Conservation (phyloP, 768 basidiomycete genomes). For the Hygrophorus russula region DNA sequence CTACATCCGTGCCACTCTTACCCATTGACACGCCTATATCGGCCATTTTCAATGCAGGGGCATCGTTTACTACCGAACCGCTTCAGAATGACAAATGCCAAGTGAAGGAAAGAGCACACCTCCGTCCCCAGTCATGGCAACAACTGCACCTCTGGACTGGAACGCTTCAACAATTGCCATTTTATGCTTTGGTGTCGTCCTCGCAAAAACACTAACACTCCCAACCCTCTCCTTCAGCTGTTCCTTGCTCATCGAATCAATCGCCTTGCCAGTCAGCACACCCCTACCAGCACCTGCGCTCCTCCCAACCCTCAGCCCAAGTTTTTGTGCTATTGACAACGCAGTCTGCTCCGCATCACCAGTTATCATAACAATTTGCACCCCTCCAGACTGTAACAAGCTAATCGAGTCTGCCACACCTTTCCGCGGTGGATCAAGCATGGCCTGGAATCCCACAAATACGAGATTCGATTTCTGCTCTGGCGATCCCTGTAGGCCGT, state of each 20-base stretch:
- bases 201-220: slow-evolving; percentile 78
- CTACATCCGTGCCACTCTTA: slow-evolving; percentile 95
- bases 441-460: slow-evolving; percentile 90
- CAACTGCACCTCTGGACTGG: slow-evolving; percentile 79
- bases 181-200: slow-evolving; percentile 95
- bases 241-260: slow-evolving; percentile 73
- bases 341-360: slow-evolving; percentile 92
- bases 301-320: slow-evolving; percentile 72
- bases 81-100: slow-evolving; percentile 2
- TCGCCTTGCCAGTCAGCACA: slow-evolving; percentile 61
- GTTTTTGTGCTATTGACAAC: slow-evolving; percentile 72
- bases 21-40: slow-evolving; percentile 99
- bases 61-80: slow-evolving; percentile 69
- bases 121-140: slow-evolving; percentile 97
- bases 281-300: slow-evolving; percentile 40
- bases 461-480: slow-evolving; percentile 48
- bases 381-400: slow-evolving; percentile 71
- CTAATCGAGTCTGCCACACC: slow-evolving; percentile 88
- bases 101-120: slow-evolving; percentile 33
- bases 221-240: slow-evolving; percentile 80
- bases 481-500: too few relatives aligned
- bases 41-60: slow-evolving; percentile 94
- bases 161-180: slow-evolving; percentile 96
- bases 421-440: slow-evolving; percentile 89
- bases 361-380: slow-evolving; percentile 98